Conservation (phyloP, 768 basidiomycete species). For the Clitopilus passeckerianus region DNA sequence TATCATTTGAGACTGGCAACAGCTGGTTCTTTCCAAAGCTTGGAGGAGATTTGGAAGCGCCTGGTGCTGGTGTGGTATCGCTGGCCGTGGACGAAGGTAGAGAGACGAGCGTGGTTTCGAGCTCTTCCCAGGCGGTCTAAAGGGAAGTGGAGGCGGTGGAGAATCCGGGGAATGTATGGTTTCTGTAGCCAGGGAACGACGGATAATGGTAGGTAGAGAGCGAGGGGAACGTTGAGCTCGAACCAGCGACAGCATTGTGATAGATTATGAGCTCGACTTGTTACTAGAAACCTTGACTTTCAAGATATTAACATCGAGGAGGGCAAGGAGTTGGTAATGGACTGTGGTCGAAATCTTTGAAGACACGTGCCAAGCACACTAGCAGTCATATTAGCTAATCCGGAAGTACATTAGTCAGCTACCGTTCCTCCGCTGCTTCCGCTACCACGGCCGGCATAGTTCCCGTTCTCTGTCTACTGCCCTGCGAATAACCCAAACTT, state of each 20-base stretch:
- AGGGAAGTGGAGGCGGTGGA: slow-evolving; percentile 27
- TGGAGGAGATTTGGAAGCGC: slow-evolving; percentile 56
- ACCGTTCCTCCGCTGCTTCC: neutral
- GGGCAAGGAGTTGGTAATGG: neutral
- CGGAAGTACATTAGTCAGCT: neutral
- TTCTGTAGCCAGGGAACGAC: slow-evolving; percentile 42
- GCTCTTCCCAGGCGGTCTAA: slow-evolving; percentile 14
- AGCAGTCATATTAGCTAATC: neutral
- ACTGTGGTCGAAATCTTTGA: neutral
- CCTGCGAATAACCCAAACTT: neutral
- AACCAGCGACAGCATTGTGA: slow-evolving; percentile 9
- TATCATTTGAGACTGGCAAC: slow-evolving; percentile 73
- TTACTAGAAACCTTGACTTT: neutral
- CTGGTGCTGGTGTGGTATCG: slow-evolving; percentile 27
- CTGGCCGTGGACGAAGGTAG: slow-evolving; percentile 44
- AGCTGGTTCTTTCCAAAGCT: slow-evolving; percentile 81
- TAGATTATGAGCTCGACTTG: neutral
- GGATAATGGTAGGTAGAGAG: slow-evolving; percentile 18
- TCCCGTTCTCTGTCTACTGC: neutral
- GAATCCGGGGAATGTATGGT: slow-evolving; percentile 26
- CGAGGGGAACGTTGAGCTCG: slow-evolving; percentile 1
- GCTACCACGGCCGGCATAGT: neutral
- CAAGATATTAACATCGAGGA: neutral
- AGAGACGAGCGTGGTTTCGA: slow-evolving; percentile 31
- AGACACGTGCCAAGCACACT: neutral